A percentile compares a stretch with the other conserved stretches of the same genome.
phyloP scores from a whole-genome alignment of 2,329 filamentous ascomycete species.

The Colletotrichum karsti region DNA sequence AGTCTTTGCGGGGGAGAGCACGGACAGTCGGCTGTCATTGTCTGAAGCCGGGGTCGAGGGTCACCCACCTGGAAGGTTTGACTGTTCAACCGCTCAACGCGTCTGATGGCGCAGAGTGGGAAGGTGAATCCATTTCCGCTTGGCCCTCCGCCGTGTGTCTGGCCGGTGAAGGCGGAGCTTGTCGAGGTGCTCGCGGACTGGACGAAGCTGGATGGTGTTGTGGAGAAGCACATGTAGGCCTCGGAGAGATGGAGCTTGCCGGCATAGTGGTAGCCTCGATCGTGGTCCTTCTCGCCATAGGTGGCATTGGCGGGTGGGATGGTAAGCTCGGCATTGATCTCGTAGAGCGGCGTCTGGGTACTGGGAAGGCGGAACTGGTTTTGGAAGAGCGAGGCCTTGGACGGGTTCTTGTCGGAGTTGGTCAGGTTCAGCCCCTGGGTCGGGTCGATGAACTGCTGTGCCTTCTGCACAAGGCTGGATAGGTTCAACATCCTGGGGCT shows the following conservation, averaged over 20 bases:
- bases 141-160: slow-evolving; percentile 91
- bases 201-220: slow-evolving; percentile 87
- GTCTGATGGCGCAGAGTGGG: slow-evolving; percentile 87
- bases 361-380: slow-evolving; percentile 95
- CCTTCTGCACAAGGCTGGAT: slow-evolving; percentile 90
- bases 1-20: neutral
- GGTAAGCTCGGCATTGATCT: slow-evolving; percentile 95
- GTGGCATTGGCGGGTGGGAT: slow-evolving; percentile 78
- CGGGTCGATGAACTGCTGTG: slow-evolving; percentile 93
- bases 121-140: slow-evolving; percentile 96
- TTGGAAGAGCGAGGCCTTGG: slow-evolving; percentile 92
- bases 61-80: slow-evolving; percentile 78
- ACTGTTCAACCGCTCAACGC: slow-evolving; percentile 92
- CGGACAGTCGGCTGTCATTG: slow-evolving; percentile 5
- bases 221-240: slow-evolving; percentile 95
- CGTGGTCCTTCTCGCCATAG: slow-evolving; percentile 75
- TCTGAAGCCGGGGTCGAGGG: neutral
- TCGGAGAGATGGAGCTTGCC: slow-evolving; percentile 95
- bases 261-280: slow-evolving; percentile 85
- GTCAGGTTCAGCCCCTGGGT: slow-evolving; percentile 79
- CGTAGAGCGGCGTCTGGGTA: slow-evolving; percentile 91
- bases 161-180: slow-evolving; percentile 87
- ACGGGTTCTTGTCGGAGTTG: slow-evolving; percentile 81
- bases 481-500: slow-evolving; percentile 65
- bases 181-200: slow-evolving; percentile 81